Base-by-base conservation (phyloP, 1,284 basidiomycete genomes). In the Trichosporon asahii region DNA sequence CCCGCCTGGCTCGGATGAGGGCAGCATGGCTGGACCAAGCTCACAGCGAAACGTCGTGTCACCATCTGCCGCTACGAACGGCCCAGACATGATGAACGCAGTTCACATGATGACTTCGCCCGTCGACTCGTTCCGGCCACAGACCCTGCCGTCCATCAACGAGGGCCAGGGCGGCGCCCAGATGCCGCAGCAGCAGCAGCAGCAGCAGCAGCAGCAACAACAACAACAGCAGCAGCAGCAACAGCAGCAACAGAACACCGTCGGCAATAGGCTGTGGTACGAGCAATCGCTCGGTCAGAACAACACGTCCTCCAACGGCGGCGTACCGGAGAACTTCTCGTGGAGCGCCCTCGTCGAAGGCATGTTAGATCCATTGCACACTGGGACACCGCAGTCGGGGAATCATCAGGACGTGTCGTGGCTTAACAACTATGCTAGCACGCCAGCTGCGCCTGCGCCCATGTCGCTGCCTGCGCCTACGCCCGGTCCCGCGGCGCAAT, bases 301-400 rank as follows among this genome's bases (percentile, higher is more conserved):
- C 31, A 66, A 40, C 53, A n/a, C 31, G 33, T 31, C 55, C 12
- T 35, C 15, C 35, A 37, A 37, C 35, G 35, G 68, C 69, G 11
- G 14, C 55, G 55, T 60, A 7, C 55, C 55, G 55, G 55, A 60
- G 14, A 60, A 60, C 8, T 71, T 73, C 12, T 69, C 72, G 33
- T 73, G 72, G 72, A 69, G 68, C 21, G 70, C 69, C 4, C 70
- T 73, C 27, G 72, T 73, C 44, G 72, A 73, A 27, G 72, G 72
- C 18, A 70, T 73, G 64, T 53, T 73, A 18, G 66, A 71, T 5
- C 69, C 69, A 14, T 5, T 67, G 49, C 33, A 60, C 18, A 18
- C 40, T 12, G 60, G 46, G 60, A 64, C 68, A 40, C 67, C 55
- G 55, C 61, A 40, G 35, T n/a, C 37, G 44, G 65, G 67, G 37